Evolutionary conservation across 1,284 basidiomycete species (phyloP).

Genomic region (Sanghuangporus baumii): DNA sequence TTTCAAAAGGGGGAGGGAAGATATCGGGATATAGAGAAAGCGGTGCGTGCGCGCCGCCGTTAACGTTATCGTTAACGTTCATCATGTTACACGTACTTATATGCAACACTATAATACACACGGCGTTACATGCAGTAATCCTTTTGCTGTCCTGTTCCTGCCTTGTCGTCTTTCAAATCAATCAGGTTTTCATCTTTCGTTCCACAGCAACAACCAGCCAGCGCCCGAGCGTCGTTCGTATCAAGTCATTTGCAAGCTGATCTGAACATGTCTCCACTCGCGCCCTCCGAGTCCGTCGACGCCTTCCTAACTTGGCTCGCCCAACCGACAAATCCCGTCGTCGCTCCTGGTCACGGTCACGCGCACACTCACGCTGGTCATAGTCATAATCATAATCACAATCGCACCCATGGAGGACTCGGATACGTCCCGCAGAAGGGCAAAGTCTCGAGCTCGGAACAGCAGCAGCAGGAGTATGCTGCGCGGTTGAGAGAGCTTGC

Average conservation of each 20-base stretch:
- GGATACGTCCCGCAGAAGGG: background rate
- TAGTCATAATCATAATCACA: background rate
- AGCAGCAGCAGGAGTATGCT: background rate
- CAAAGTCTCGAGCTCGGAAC: background rate
- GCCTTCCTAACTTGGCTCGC: conserved; percentile 12
- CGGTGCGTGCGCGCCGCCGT: background rate
- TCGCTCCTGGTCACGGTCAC: background rate
- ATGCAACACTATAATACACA: background rate
- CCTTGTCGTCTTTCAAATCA: background rate
- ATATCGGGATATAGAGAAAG: background rate
- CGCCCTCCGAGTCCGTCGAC: conserved; percentile 14
- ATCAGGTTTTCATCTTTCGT: background rate
- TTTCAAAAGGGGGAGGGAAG: too few species aligned
- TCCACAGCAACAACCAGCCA: background rate
- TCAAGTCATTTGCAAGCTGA: background rate
- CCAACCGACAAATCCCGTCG: background rate
- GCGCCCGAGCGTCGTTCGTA: background rate
- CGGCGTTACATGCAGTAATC: background rate
- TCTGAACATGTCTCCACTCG: conserved; percentile 8
- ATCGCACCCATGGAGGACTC: background rate
- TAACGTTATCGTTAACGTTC: background rate
- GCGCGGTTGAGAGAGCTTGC: conserved; percentile 8
- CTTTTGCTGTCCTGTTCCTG: background rate
- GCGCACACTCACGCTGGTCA: background rate
- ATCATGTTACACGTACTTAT: too few species aligned